Evolutionary conservation across 2,329 filamentous ascomycete genomes (phyloP).

Genomic region (Metarhizium humberi): DNA sequence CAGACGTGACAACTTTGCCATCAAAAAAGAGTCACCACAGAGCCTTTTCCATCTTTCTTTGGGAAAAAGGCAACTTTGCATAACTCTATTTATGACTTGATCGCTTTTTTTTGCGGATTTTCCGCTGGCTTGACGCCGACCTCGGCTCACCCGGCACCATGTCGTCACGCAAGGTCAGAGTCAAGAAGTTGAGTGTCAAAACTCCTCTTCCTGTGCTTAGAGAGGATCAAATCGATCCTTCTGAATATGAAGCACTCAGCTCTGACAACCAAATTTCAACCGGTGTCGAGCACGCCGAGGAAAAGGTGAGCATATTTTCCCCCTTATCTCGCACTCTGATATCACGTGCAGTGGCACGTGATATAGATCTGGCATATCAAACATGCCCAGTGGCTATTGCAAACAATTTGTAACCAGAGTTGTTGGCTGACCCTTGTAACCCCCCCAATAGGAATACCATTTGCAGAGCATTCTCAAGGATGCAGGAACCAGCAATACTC

Average conservation of each 20-base stretch:
- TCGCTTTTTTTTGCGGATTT: constrained; percentile 55
- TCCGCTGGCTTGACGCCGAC: constrained; percentile 38
- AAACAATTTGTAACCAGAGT: neutral
- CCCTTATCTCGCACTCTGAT: constrained; percentile 20
- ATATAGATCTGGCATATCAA: constrained; percentile 13
- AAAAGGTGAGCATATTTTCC: constrained; percentile 67
- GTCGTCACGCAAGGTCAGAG: constrained; percentile 62
- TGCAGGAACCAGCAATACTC: constrained; percentile 44
- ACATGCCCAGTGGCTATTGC: neutral
- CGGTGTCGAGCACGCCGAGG: constrained; percentile 92
- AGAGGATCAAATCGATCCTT: constrained; percentile 82
- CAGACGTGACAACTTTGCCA: constrained; percentile 36
- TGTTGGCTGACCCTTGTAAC: neutral
- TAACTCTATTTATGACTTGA: constrained; percentile 51
- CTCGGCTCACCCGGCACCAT: constrained; percentile 36
- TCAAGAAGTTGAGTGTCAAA: constrained; percentile 89
- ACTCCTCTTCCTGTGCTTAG: constrained; percentile 78
- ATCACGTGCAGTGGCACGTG: constrained; percentile 44
- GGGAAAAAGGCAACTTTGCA: constrained; percentile 42
- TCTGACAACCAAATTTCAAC: constrained; percentile 83
- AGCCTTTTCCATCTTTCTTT: constrained; percentile 40
- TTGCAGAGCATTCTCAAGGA: constrained; percentile 68
- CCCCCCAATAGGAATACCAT: constrained; percentile 73
- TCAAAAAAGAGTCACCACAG: constrained; percentile 44
- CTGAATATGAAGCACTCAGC: constrained; percentile 77